These are phyloP conservation scores for Amphicarpaea edgeworthii DNA, from an alignment of 306 rosid genomes.

Conservation along the genomic window DNA sequence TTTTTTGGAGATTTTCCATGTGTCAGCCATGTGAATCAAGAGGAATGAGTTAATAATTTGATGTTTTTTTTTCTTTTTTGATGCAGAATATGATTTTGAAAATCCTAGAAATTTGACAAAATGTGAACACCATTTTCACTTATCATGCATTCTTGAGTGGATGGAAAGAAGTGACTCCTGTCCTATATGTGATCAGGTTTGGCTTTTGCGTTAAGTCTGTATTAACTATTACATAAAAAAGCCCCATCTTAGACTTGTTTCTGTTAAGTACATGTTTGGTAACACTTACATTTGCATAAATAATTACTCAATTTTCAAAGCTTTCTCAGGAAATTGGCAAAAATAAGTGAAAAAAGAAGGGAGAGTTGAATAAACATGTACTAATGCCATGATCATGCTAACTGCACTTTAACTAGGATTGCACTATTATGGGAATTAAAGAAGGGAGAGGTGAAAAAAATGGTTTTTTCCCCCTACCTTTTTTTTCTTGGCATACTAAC, in stretches of 20 bases:
- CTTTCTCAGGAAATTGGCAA: neutral
- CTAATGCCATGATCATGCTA: neutral
- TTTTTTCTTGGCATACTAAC: constrained; percentile 18
- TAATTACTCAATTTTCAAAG: neutral
- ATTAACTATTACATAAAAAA: neutral
- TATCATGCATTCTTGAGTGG: constrained; percentile 87
- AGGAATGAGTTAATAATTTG: neutral
- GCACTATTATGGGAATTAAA: neutral
- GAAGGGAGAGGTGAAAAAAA: neutral
- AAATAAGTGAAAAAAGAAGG: too few species aligned
- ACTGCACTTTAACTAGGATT: neutral
- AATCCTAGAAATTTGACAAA: constrained; percentile 68
- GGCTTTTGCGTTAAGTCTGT: constrained; percentile 7
- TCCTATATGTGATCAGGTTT: constrained; percentile 80
- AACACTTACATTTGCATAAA: neutral
- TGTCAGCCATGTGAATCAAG: neutral
- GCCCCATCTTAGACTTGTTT: neutral
- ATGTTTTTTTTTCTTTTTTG: neutral
- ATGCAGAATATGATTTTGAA: constrained; percentile 69
- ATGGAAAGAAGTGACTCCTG: constrained; percentile 82
- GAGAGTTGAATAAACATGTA: too few species aligned
- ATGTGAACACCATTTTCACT: constrained; percentile 80
- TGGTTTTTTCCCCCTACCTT: neutral
- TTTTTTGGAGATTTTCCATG: constrained; percentile 13
- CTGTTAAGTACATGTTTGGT: neutral